Evolutionary conservation across 805 yeast genomes (phyloP), one percentile per base, ranked within the genome.

Genomic region (Starmerella apis): DNA sequence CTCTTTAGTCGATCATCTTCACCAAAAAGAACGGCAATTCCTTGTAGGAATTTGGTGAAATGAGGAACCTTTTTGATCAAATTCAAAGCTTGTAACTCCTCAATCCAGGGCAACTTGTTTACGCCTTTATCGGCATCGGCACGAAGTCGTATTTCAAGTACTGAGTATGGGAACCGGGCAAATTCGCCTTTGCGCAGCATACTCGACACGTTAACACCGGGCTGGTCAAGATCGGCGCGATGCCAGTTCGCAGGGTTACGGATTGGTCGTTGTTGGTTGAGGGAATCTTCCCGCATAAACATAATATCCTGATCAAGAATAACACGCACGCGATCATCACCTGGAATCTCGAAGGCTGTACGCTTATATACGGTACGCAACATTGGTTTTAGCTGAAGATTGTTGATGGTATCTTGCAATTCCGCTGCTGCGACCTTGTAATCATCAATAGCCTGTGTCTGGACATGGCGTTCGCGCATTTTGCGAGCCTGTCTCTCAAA

Each of bases 321-420:
- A 53, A 92, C 80, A 64, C 97, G 80, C 33, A 88, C 82, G 62
- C 90, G 78, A 65, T 88, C 94, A 65, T 92, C 97, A 51, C 96
- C 96, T 2, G 98, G 98, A 60, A 90, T 90, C 72, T 90, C 96
- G 72, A 92, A 90, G 2, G 97, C 97, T 5, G 95, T 85, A 66
- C 97, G 77, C 37, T 86, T 84, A 69, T 85, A 86, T 32, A 81
- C 77, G 10, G 96, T 77, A 69, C 97, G 80, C 64, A 92, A 68
- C 33, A 85, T 78, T 13, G 98, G 98, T 67, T 86, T 84, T 56
- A 90, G 72, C 53, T 78, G 75, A 58, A 80, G 73, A 47, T 78
- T 78, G 36, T 67, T 63, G 54, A 90, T 81, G 61, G 80, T 83
- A 13, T 68, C 64, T 61, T 81, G 80, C 47, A 86, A 68, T 47